Evolutionary conservation across 129 eudicot genomes (phyloP), one percentile per base, ranked within the genome.

Genomic region (Oenanthe sinensis): DNA sequence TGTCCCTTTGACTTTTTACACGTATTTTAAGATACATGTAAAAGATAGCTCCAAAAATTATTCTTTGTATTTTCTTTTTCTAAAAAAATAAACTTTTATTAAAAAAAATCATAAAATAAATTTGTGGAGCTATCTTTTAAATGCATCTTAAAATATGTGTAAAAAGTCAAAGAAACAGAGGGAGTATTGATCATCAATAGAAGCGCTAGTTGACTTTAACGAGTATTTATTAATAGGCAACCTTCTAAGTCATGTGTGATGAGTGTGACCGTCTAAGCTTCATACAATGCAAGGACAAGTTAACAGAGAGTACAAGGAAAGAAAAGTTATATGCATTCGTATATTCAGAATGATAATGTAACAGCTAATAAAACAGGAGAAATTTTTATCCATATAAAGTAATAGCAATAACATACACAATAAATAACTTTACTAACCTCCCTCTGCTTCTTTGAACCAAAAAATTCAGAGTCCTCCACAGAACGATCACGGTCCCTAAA

Each of bases 401-500:
- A 42, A 65, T 37, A 16, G 74, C 55, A 60, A 42, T 42, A 62
- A 24, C 22, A 40, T 8, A 33, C 58, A 77, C 71, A 52, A n/a
- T 22, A 58, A 0, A 75, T 9, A 36, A 46, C 37, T 49, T 22
- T 54, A 87, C 90, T 77, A 69, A 95, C 99, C 99, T 89, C 96
- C 79, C 87, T 88, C 82, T 79, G 81, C 86, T 87, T 91, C 79
- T 82, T 91, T 65, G 89, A 88, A 74, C 97, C 94, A 92, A 84
- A 90, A 70, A 95, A 96, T 78, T 95, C 99, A 30, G 96, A 92
- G 82, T 95, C 99, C 82, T 92, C 97, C 60, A 95, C 82, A 36
- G 99, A 91, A 42, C 99, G 96, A 78, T 95, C 99, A 75, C 99
- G 99, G 68, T 95, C 99, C 85, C 89, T 87, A 82, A 95, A 90